Conservation (phyloP, 768 basidiomycete species). For the Gloeophyllum trabeum region DNA sequence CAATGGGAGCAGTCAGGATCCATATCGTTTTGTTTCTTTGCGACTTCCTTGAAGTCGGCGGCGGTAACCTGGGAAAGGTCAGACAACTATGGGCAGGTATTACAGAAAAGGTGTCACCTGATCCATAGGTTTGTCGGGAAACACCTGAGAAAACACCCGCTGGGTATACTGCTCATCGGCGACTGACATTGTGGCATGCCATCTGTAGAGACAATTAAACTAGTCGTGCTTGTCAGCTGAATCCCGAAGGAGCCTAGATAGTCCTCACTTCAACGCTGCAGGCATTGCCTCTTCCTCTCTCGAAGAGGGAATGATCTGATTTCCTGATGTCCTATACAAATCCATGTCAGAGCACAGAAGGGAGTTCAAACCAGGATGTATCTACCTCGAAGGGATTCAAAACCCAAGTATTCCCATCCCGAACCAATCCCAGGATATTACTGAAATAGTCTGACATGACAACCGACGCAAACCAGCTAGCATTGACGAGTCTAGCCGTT, state of each 20-base stretch:
- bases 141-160: constrained; percentile 35
- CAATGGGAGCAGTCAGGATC: constrained; percentile 45
- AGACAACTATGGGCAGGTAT: background rate
- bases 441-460: constrained; percentile 84
- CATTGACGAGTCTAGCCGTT: constrained; percentile 67
- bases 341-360: background rate
- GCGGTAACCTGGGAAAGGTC: constrained; percentile 27
- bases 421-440: constrained; percentile 65
- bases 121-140: constrained; percentile 30
- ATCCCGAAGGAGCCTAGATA: too few relatives aligned
- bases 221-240: too few relatives aligned
- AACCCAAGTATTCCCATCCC: constrained; percentile 69
- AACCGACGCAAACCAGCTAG: constrained; percentile 67
- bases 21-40: constrained; percentile 21
- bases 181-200: constrained; percentile 74
- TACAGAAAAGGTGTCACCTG: background rate
- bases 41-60: constrained; percentile 40
- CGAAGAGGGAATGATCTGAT: constrained; percentile 52
- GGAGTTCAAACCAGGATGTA: constrained; percentile 1
- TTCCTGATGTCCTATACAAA: constrained; percentile 49
- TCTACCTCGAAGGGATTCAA: constrained; percentile 61
- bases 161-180: constrained; percentile 65
- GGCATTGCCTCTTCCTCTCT: constrained; percentile 72
- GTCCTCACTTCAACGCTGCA: constrained; percentile 65
- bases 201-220: constrained; percentile 82